A percentile compares a stretch with the other conserved stretches of the same genome.
These are phyloP conservation scores for Pseudonitzschia delicatissima DNA, from an alignment of 108 stramenopile species.

Conservation along the genomic window DNA sequence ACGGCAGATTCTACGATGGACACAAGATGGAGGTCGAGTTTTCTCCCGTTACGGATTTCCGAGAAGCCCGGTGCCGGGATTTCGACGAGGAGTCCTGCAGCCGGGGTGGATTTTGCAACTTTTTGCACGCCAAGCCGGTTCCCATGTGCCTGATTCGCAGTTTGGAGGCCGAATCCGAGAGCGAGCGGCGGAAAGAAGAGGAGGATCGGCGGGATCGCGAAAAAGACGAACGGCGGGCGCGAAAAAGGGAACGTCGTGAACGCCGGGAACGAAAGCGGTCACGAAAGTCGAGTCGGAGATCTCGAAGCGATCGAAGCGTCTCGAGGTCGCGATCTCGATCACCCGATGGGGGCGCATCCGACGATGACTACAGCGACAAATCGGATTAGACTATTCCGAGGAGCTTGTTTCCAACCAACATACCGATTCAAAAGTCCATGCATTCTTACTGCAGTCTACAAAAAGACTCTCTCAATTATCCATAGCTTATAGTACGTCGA, in stretches of 20 bases:
- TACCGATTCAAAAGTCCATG: no score
- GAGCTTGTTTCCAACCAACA: no score
- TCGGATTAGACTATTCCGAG: neutral
- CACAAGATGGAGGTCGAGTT: constrained; percentile 88
- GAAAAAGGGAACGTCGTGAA: constrained; percentile 14
- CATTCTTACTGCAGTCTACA: no score
- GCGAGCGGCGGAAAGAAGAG: constrained; percentile 36
- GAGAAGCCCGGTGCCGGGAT: constrained; percentile 94
- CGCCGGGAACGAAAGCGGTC: constrained; percentile 18
- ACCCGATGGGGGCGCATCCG: neutral
- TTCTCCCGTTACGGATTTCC: constrained; percentile 94
- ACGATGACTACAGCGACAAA: constrained; percentile 8
- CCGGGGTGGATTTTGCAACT: constrained; percentile 96
- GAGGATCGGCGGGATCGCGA: constrained; percentile 28
- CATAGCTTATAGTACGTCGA: no score
- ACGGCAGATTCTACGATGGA: constrained; percentile 93
- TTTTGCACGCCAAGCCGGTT: constrained; percentile 93
- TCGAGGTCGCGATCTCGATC: constrained; percentile 10
- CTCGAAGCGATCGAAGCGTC: constrained; percentile 4
- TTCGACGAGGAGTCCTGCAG: constrained; percentile 83
- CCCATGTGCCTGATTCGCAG: constrained; percentile 68
- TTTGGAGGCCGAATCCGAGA: constrained; percentile 74
- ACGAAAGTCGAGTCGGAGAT: constrained; percentile 7
- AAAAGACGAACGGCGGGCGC: constrained; percentile 16
- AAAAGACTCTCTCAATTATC: no score